Evolutionary conservation across 805 yeast genomes (phyloP).

Genomic region (Candida sphagnicola): DNA sequence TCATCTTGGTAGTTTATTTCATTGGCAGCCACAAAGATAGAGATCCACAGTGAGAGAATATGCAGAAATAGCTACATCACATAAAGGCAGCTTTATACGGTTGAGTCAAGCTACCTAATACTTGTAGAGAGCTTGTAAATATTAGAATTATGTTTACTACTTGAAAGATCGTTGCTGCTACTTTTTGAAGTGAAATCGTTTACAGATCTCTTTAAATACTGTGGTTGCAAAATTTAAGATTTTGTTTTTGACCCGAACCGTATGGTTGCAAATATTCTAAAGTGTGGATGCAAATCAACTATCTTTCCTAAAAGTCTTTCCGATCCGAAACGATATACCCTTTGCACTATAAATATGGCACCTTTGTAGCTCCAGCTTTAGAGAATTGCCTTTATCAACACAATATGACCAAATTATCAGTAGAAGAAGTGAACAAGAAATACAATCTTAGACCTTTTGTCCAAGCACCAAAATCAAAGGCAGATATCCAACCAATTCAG

Average conservation of each 20-base stretch:
- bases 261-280: neutral
- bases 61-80: too few species aligned
- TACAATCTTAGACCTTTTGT: constrained; percentile 20
- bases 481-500: constrained; percentile 17
- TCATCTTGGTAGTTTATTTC: too few species aligned
- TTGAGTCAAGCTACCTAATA: too few species aligned
- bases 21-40: too few species aligned
- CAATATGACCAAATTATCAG: constrained; percentile 8
- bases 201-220: too few species aligned
- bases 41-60: too few species aligned
- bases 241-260: neutral
- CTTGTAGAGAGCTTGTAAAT: too few species aligned
- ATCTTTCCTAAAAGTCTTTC: too few species aligned
- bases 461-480: constrained; percentile 16
- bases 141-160: too few species aligned
- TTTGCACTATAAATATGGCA: neutral
- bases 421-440: constrained; percentile 14
- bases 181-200: too few species aligned
- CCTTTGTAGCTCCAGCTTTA: neutral
- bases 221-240: neutral
- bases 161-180: too few species aligned
- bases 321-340: neutral
- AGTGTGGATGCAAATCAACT: neutral
- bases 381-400: neutral
- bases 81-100: too few species aligned